Percentiles rank a stretch among this genome's conserved stretches.
phyloP scores from a whole-genome alignment of 2,329 filamentous ascomycete species.

The Alternaria conjuncta region DNA sequence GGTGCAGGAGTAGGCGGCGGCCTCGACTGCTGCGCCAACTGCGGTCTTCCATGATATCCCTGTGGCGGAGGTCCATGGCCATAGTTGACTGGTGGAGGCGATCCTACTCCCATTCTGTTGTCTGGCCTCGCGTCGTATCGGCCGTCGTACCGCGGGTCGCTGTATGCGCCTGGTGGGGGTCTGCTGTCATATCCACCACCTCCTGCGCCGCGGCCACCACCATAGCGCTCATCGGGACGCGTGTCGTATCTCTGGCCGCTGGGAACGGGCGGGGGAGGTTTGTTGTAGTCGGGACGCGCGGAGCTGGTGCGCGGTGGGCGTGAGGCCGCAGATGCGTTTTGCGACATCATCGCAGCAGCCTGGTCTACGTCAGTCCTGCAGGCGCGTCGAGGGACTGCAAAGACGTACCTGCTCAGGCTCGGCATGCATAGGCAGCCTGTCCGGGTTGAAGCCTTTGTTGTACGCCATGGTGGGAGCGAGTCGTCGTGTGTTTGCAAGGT shows the following conservation, averaged over 20 bases:
- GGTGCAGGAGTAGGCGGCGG: conserved; percentile 57
- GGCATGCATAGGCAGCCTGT: conserved; percentile 89
- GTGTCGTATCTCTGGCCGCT: conserved; percentile 37
- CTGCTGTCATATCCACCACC: conserved; percentile 37
- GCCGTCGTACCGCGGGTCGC: conserved; percentile 40
- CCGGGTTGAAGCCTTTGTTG: conserved; percentile 90
- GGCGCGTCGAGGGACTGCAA: not conserved
- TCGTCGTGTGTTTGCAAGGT: conserved; percentile 7
- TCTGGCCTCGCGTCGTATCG: conserved; percentile 36
- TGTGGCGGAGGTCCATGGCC: conserved; percentile 62
- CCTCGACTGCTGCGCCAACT: conserved; percentile 52
- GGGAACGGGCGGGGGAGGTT: conserved; percentile 49
- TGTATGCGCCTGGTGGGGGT: conserved; percentile 50
- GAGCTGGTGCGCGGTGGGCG: conserved; percentile 46
- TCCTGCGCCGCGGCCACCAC: conserved; percentile 27
- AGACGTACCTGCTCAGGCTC: conserved; percentile 73
- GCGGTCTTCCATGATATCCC: conserved; percentile 71
- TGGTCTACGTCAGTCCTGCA: conserved; percentile 25
- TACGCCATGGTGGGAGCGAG: conserved; percentile 75
- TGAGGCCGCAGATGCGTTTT: conserved; percentile 19
- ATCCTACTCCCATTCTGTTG: conserved; percentile 50
- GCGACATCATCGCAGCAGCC: conserved; percentile 52
- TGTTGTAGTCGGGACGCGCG: conserved; percentile 52
- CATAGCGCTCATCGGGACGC: conserved; percentile 48
- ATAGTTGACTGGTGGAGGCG: conserved; percentile 57